phyloP scores from a whole-genome alignment of 176 grass and related monocot species.

The Lolium rigidum region DNA sequence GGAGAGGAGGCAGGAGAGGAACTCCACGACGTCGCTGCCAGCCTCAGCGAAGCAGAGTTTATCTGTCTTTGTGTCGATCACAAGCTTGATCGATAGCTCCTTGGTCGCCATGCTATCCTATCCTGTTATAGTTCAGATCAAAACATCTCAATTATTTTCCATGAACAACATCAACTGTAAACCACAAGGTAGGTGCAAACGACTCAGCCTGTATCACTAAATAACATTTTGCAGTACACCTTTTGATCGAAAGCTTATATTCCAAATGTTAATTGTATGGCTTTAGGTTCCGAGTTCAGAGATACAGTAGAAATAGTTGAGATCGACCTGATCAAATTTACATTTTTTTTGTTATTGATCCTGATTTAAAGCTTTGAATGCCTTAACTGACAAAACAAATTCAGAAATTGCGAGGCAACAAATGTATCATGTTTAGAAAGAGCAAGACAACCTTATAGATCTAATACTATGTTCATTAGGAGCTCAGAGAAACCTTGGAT shows the following conservation, averaged over 20 bases:
- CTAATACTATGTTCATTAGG: background rate
- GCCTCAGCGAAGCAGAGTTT: constrained; percentile 38
- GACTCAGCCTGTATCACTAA: too few relatives aligned
- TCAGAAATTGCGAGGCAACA: background rate
- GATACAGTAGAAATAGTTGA: background rate
- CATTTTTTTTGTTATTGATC: background rate
- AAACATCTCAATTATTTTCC: too few relatives aligned
- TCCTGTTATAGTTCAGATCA: too few relatives aligned
- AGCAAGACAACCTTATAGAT: background rate
- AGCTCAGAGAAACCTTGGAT: background rate
- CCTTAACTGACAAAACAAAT: background rate
- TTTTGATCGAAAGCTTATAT: background rate
- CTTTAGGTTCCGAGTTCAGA: background rate
- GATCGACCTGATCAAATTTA: background rate
- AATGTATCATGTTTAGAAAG: background rate
- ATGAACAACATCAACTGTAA: too few relatives aligned
- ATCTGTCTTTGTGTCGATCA: constrained; percentile 32
- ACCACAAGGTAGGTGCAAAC: too few relatives aligned
- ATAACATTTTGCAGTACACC: background rate
- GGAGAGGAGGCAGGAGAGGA: constrained; percentile 33
- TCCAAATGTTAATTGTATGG: background rate
- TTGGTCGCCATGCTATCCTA: background rate
- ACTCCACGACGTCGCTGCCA: background rate
- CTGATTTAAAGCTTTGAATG: background rate
- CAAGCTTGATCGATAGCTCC: constrained; percentile 26